Base-by-base conservation (phyloP, 192 early-diverging fungal species). In the Pilaira anomala region DNA sequence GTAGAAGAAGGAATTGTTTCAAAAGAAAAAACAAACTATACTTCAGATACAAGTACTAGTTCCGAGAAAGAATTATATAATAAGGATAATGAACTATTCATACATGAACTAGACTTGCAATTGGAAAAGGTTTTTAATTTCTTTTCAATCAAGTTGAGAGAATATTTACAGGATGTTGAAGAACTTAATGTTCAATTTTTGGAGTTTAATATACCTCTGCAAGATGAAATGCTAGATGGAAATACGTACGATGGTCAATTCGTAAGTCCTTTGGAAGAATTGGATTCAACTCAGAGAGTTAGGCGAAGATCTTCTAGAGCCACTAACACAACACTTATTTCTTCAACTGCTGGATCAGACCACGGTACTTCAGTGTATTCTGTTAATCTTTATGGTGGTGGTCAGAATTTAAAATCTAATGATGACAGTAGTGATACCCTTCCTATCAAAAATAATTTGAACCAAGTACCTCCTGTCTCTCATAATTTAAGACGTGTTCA, bases 121-220 rank as follows among this genome's bases (percentile, higher is more conserved):
- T 76, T 93, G 45, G 68, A 74, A 18, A 87, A 87, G 60, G 83
- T 93, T 54, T 71, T 73, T 48, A 42, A 52, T 25, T 91, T 91
- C 60, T 93, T 90, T 65, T 45, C 56, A 0, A 66, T 72, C 30
- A 88, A 90, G 64, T 84, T 88, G 52, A 64, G 60, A 2, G 84
- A 87, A 67, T 58, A 58, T 28, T 22, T 66, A 18, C 12, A 49
- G 7, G 65, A 66, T 13, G 55, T 42, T 14, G 14, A 29, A 14
- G 33, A 40, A 14, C 67, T 89, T 3, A 62, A 80, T 54, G 45
- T 29, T 5, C 44, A 66, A 36, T 66, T 59, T 33, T 42, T 26
- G 8, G 11, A 7, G 7, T 66, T 66, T 26, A 4, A 42, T 48
- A 55, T 66, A 19, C 33, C 84, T 22, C 55, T 88, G 22, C 25